A percentile compares a stretch with the other conserved stretches of the same genome.
These are phyloP conservation scores for Coemansia sp. DNA, from an alignment of 192 early-diverging fungal genomes.

Conservation along the genomic window DNA sequence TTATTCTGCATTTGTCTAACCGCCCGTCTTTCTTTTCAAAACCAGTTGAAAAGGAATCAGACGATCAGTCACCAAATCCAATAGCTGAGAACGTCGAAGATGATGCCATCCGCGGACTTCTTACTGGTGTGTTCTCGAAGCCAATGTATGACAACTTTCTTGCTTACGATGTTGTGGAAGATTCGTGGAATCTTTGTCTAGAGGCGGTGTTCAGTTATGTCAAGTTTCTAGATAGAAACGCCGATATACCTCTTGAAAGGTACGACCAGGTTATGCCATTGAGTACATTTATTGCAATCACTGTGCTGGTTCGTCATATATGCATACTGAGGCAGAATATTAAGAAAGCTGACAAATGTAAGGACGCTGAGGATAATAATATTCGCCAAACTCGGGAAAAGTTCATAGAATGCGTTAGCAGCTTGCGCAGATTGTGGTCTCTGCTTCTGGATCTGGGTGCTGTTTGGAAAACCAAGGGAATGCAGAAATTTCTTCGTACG, in stretches of 20 bases:
- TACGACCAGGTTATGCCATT: slow-evolving; percentile 45
- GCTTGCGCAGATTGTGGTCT: slow-evolving; percentile 29
- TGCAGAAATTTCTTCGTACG: slow-evolving; percentile 31
- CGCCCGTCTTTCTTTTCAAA: slow-evolving; percentile 36
- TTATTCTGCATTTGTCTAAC: slow-evolving; percentile 35
- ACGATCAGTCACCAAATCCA: neutral
- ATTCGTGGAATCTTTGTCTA: slow-evolving; percentile 39
- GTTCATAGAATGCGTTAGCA: neutral
- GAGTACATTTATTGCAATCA: slow-evolving; percentile 29
- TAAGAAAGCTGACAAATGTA: neutral
- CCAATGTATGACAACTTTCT: slow-evolving; percentile 27
- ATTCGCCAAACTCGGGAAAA: slow-evolving; percentile 7
- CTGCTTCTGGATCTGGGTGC: slow-evolving; percentile 26
- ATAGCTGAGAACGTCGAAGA: slow-evolving; percentile 22
- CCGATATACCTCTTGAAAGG: slow-evolving; percentile 32
- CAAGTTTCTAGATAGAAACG: slow-evolving; percentile 21
- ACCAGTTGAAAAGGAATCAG: neutral
- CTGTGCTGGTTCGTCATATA: slow-evolving; percentile 35
- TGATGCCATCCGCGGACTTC: slow-evolving; percentile 28
- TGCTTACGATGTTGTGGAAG: slow-evolving; percentile 34
- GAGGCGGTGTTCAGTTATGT: slow-evolving; percentile 19
- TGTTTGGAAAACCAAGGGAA: slow-evolving; percentile 26
- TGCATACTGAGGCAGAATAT: slow-evolving; percentile 21
- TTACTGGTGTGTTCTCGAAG: slow-evolving; percentile 24
- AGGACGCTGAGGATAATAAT: neutral